Conservation (phyloP, 495 filamentous ascomycete species). For the Penicillium cataractarum region DNA sequence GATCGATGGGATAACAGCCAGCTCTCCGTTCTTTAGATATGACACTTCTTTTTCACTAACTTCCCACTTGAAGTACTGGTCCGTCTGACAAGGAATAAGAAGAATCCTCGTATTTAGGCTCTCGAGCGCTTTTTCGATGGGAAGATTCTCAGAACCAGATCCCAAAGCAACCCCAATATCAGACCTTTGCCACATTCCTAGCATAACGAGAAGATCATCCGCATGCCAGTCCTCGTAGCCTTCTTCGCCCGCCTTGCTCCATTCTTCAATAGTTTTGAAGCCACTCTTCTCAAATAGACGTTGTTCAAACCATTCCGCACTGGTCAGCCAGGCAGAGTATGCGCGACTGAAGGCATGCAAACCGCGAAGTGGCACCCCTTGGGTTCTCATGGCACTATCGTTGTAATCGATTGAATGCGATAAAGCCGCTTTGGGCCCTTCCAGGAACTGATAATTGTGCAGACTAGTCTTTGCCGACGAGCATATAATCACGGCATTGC, state of each 20-base stretch:
- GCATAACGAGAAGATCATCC: conserved; percentile 63
- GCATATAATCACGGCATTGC: conserved; percentile 63
- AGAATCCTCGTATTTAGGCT: conserved; percentile 59
- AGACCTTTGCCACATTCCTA: conserved; percentile 66
- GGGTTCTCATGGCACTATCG: conserved; percentile 48
- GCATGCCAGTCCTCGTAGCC: conserved; percentile 50
- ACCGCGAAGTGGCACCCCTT: conserved; percentile 39
- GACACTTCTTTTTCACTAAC: conserved; percentile 56
- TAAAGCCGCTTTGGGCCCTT: conserved; percentile 64
- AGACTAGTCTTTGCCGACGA: conserved; percentile 63
- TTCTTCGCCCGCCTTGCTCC: conserved; percentile 57
- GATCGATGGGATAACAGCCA: conserved; percentile 57
- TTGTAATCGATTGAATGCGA: conserved; percentile 38
- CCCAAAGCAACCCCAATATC: conserved; percentile 54
- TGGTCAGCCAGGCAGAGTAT: conserved; percentile 71
- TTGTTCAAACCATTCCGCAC: conserved; percentile 65
- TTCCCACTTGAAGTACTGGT: conserved; percentile 68
- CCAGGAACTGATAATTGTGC: conserved; percentile 70
- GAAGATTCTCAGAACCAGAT: conserved; percentile 41
- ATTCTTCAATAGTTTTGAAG: conserved; percentile 60
- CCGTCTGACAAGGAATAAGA: conserved; percentile 61
- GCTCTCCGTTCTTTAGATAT: conserved; percentile 50
- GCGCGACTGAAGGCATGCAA: conserved; percentile 65
- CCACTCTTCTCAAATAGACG: conserved; percentile 57
- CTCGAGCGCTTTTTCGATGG: conserved; percentile 56